phyloP scores from a whole-genome alignment of 371 early-diverging fungal genomes.

The Cladochytrium tenue region DNA sequence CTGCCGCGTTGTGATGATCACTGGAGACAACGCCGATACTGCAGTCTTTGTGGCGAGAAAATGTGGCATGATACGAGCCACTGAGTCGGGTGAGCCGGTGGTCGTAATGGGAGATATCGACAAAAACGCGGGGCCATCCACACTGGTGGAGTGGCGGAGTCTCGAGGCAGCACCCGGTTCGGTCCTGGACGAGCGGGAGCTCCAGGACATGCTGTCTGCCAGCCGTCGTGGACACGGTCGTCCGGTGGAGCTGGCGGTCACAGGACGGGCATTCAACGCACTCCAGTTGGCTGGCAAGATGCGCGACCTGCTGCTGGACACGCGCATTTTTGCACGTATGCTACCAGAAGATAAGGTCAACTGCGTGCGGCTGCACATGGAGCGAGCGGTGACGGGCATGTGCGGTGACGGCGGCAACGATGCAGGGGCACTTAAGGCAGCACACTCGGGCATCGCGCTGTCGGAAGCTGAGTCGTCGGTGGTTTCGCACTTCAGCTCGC shows the following conservation, averaged over 20 bases:
- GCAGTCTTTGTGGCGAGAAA: slow-evolving; percentile 81
- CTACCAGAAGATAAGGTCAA: slow-evolving; percentile 43
- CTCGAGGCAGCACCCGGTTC: slow-evolving; percentile 43
- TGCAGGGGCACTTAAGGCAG: slow-evolving; percentile 86
- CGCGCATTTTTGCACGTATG: slow-evolving; percentile 45
- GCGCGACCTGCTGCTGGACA: slow-evolving; percentile 30
- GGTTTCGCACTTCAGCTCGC: slow-evolving; percentile 82
- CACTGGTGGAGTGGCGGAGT: slow-evolving; percentile 54
- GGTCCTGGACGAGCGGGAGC: slow-evolving; percentile 25
- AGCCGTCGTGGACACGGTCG: slow-evolving; percentile 15
- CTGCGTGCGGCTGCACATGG: slow-evolving; percentile 72
- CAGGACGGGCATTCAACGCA: slow-evolving; percentile 63
- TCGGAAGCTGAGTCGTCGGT: slow-evolving; percentile 81
- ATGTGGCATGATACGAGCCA: slow-evolving; percentile 68
- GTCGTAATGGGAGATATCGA: slow-evolving; percentile 35
- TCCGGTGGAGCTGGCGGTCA: slow-evolving; percentile 66
- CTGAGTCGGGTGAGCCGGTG: slow-evolving; percentile 24
- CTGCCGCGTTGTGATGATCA: slow-evolving; percentile 83
- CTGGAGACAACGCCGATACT: slow-evolving; percentile 89
- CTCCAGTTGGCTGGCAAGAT: slow-evolving; percentile 26
- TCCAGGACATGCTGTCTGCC: slow-evolving; percentile 28
- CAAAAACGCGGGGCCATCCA: neutral
- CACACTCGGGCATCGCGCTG: slow-evolving; percentile 88
- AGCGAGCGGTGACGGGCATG: slow-evolving; percentile 76
- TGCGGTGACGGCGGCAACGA: slow-evolving; percentile 97